Evolutionary conservation across 345 rosid species (phyloP), one percentile per base, ranked within the genome.

Genomic region (Rhodomyrtus tomentosa): DNA sequence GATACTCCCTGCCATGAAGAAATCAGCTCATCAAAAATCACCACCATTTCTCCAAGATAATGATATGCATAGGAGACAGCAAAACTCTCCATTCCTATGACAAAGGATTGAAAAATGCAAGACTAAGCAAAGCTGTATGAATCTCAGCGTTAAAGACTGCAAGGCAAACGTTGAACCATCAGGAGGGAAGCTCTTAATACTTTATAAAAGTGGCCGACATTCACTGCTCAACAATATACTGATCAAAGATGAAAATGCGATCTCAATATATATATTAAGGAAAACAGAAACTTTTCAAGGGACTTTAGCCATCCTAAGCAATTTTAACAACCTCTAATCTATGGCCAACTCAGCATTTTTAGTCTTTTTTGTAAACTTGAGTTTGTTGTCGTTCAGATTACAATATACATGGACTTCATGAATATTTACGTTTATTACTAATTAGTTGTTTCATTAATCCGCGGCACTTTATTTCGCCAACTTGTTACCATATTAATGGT

Each of bases 1-100:
- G 89, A 90, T 92, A 96, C 89, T 98, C 99, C 96, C 99, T 96
- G 98, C 85, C 91, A 94, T 49, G 38, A 86, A 84, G 40, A 90
- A 49, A 87, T 81, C 27, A 87, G 80, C 87, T 85, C 84, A 84
- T 87, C 51, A 89, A 81, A 86, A 56, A 53, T 74, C 80, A 49
- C 49, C 55, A 16, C 21, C 45, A 84, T 55, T 81, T 76, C 50
- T 42, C 36, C 81, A 74, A 85, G 40, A 81, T 32, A 55, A 79
- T 82, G 54, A 81, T 21, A 83, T n/a, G 54, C 76, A 62, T 32
- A 32, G 76, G 45, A 62, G 45, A 62, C 76, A 62, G 24, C 76
- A 62, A 62, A 51, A 51, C 50, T 29, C 83, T 51, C 51, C 55
- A 62, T 62, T 32, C 42, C 76, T 62, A 62, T 62, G 76, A 62